Evolutionary conservation across 179 eudicot genomes (phyloP), one percentile per base, ranked within the genome.

Genomic region (Gypsophila paniculata): DNA sequence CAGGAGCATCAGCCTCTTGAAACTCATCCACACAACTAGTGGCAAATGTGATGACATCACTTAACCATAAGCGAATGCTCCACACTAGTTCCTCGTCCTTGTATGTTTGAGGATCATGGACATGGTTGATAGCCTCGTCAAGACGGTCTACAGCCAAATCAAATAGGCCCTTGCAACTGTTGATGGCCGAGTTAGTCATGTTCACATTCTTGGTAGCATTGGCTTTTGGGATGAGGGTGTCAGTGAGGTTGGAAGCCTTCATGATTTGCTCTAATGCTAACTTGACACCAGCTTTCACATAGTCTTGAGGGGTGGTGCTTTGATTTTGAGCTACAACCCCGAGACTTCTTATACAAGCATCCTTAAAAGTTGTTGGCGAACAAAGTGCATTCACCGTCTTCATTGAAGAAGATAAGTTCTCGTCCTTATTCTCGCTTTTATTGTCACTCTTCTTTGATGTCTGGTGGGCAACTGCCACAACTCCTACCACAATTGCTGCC

Each of bases 401-500:
- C 73, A 72, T 73, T n/a, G 88, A 76, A 22, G 76, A 10, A 0
- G 86, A 72, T 15, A 82, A 25, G 29, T 74, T 75, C 69, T 75
- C 73, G 21, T 72, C 76, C 61, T 72, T 72, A 25, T 21, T 57
- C 9, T 72, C 71, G 12, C 17, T 72, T 8, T n/a, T 65, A 21
- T 18, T 32, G 38, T 55, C 66, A 17, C 26, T 60, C 6, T 68
- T 74, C 32, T 63, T 77, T 3, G 63, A 38, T 21, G 29, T 36
- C 17, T 21, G 64, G 13, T 74, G 73, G 34, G 76, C 78, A 8
- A 80, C 75, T 0, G 76, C 86, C 14, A 80, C 82, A 34, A 80
- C 82, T 18, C 86, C 86, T 29, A 80, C 63, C 51, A 83, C 83
- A 3, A 80, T 71, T 6, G 83, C 86, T 17, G 80, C 79, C 39